Evolutionary conservation across 805 yeast genomes (phyloP), one percentile per base, ranked within the genome.

Genomic region (Suhomyces sp.): DNA sequence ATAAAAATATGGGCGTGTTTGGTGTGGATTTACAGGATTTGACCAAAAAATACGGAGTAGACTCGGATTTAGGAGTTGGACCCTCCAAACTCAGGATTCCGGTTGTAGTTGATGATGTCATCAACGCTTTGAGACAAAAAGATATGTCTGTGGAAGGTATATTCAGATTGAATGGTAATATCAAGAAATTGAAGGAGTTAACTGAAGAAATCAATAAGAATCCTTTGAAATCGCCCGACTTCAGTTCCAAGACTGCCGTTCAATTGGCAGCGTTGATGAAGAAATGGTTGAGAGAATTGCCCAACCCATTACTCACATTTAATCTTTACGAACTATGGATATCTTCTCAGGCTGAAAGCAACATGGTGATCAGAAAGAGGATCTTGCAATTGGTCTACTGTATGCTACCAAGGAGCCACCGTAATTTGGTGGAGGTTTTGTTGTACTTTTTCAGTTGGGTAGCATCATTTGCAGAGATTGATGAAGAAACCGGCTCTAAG

Each of bases 61-160:
- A 90, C 45, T 86, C 96, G 1, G 89, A 87, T 46, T 75, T 87
- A 24, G 96, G 96, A 2, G 87, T 87, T 46, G 97, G 96, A 0
- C 91, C 96, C 0, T 75, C 85, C 1, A 85, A 85, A 58, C 78
- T 94, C 44, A 79, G 85, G 36, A 87, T 94, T 42, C 99, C 99
- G 0, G 79, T 89, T 47, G 75, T 94, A 38, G 78, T 94, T 44
- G 98, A 93, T 62, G 98, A 94, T 62, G 74, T 92, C 15, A 83
- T 94, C 35, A 81, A 83, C 29, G 88, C 96, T 0, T 81, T 94
- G 75, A 82, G 89, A 50, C 93, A 87, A 54, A 90, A 89, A 77
- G 98, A 94, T 70, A 83, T 93, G 87, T 89, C 97, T 2, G 91
- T 86, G 29, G 99, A 94, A 69, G 99, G 99, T 54, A 87, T 94